Base-by-base conservation (phyloP, 345 rosid genomes). In the Pelargonium nanum region DNA sequence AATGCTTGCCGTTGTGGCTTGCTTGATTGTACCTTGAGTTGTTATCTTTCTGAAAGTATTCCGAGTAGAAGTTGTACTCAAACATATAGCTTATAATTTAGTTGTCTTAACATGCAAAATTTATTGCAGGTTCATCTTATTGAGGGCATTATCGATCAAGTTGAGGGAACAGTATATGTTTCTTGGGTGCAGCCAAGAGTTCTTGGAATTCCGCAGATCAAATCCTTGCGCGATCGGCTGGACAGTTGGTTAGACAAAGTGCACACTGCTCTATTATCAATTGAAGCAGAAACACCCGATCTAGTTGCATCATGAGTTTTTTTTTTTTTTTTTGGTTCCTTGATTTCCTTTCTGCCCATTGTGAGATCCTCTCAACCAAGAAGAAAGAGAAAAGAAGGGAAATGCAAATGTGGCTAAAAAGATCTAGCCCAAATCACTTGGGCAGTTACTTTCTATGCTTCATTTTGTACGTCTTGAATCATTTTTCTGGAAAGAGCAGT, bases 161-260 rank as follows among this genome's bases (percentile, higher is more conserved):
- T 94, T 40, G 86, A 88, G 66, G 95, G 96, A 64, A 86, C 88
- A 7, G 89, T 94, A n/a, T 77, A 94, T 0, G 84, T 94, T 19
- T 90, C 99, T 3, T 94, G 99, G 99, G 99, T 92, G 56, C 99
- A 94, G 72, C 99, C 99, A 1, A 82, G 99, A 76, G 99, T 94
- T 66, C 65, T 94, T 81, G 99, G 96, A 61, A 94, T 86, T 56
- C 76, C 87, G 22, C 99, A 94, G 79, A 81, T 94, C 81, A 85
- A 76, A 73, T 84, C 96, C 25, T 80, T 94, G 81, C 80, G 88
- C 24, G 96, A 88, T 65, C 95, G 89, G 50, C 72, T 94, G 67
- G 88, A 94, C 68, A 73, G 21, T 62, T 94, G 99, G 97, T 64
- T 85, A 61, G 95, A 64, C 64, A 90, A 86, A 82, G 99, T 94